These are phyloP conservation scores for Aspergillus tamarii DNA, from an alignment of 2,329 filamentous ascomycete genomes.

Conservation along the genomic window DNA sequence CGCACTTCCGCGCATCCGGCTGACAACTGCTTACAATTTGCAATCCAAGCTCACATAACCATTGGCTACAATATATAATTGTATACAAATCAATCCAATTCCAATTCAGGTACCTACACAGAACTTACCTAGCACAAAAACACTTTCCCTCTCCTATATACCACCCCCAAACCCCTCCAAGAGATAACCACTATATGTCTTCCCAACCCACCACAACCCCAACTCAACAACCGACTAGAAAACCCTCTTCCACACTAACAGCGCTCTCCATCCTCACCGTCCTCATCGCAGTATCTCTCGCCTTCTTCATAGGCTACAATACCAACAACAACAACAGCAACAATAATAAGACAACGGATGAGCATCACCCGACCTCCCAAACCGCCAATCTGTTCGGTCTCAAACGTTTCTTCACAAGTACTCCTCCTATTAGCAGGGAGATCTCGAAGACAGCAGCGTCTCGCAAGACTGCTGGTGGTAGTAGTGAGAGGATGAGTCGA, in stretches of 20 bases:
- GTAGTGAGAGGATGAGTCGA: conserved; percentile 27
- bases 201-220: conserved; percentile 13
- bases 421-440: conserved; percentile 3
- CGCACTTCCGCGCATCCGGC: conserved; percentile 21
- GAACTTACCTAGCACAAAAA: background rate
- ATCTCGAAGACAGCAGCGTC: background rate
- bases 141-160: background rate
- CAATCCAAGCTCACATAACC: background rate
- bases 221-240: conserved; percentile 8
- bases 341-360: background rate
- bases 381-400: conserved; percentile 34
- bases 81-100: background rate
- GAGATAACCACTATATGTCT: conserved; percentile 24
- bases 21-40: conserved; percentile 8
- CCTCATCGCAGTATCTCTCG: conserved; percentile 24
- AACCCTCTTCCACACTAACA: conserved; percentile 13
- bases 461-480: too few species aligned
- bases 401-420: conserved; percentile 26
- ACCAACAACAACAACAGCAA: background rate
- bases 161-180: background rate
- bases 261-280: conserved; percentile 25
- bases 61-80: background rate
- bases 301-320: conserved; percentile 22
- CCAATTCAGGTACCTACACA: too few species aligned
- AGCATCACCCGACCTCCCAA: conserved; percentile 4